Evolutionary conservation across 2,329 filamentous ascomycete species (phyloP).

Genomic region (Zymoseptoria ardabiliae): DNA sequence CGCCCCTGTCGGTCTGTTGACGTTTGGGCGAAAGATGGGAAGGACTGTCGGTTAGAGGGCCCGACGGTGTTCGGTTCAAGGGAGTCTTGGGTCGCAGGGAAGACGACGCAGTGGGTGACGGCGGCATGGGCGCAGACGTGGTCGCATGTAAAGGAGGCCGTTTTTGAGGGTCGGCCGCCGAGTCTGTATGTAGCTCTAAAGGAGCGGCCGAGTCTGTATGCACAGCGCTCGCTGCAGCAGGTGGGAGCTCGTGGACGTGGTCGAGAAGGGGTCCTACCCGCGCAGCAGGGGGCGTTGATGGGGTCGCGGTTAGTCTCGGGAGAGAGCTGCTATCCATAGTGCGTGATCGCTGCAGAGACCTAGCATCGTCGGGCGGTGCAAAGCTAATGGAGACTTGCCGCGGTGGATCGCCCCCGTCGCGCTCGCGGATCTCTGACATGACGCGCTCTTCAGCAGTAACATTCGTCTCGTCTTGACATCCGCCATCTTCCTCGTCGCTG

Average conservation of each 20-base stretch:
- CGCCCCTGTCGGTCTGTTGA: constrained; percentile 21
- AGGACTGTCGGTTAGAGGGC: constrained; percentile 9
- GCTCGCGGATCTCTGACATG: constrained; percentile 23
- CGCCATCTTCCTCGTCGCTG: constrained; percentile 44
- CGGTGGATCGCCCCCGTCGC: constrained; percentile 7
- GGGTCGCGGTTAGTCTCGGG: constrained; percentile 1
- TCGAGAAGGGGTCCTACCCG: constrained; percentile 6
- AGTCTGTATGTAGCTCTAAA: constrained; percentile 10
- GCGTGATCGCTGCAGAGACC: constrained; percentile 9
- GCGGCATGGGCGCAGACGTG: constrained; percentile 27
- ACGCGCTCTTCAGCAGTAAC: constrained; percentile 35
- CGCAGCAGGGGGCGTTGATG: not conserved
- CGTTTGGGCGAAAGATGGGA: constrained; percentile 5
- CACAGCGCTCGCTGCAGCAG: constrained; percentile 25
- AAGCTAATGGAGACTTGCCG: constrained; percentile 9
- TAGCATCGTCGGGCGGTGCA: constrained; percentile 6
- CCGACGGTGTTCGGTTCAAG: constrained; percentile 17
- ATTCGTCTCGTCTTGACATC: constrained; percentile 33
- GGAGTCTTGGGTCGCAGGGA: constrained; percentile 20
- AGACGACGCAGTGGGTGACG: constrained; percentile 14
- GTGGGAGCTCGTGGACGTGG: constrained; percentile 8
- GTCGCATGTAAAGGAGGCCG: constrained; percentile 31
- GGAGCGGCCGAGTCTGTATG: constrained; percentile 21
- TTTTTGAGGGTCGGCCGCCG: constrained; percentile 12
- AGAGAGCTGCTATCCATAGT: constrained; percentile 7